A percentile compares a stretch with the other conserved stretches of the same genome.
Conservation (phyloP, 768 basidiomycete genomes). For the Trametes villosa region DNA sequence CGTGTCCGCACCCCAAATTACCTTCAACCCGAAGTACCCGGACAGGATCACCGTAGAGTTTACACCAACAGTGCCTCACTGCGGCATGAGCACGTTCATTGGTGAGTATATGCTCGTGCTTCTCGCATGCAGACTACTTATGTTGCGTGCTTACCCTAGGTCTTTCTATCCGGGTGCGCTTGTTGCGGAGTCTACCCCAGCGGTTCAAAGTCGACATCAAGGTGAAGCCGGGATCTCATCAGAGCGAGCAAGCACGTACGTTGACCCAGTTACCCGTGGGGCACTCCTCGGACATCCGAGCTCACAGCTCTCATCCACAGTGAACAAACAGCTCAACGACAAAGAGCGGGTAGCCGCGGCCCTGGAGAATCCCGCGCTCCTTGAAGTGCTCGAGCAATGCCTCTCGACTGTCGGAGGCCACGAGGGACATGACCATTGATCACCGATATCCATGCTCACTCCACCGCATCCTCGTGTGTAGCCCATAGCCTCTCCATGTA, state of each 20-base stretch:
- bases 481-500: constrained; percentile 6
- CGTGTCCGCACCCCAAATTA: constrained; percentile 87
- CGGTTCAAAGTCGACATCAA: constrained; percentile 95
- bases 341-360: constrained; percentile 98
- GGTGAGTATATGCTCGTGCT: constrained; percentile 29
- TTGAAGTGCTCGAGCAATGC: constrained; percentile 87
- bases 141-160: constrained; percentile 54
- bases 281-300: not conserved
- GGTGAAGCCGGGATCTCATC: constrained; percentile 93
- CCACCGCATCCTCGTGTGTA: not conserved
- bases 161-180: constrained; percentile 91
- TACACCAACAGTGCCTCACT: constrained; percentile 97
- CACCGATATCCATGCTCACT: not conserved
- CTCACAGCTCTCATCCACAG: constrained; percentile 42
- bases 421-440: constrained; percentile 10
- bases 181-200: constrained; percentile 86
- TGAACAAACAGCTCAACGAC: constrained; percentile 98
- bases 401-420: constrained; percentile 40
- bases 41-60: constrained; percentile 87
- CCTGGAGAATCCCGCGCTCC: constrained; percentile 84
- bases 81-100: constrained; percentile 96
- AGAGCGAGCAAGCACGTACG: constrained; percentile 88
- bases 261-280: constrained; percentile 4
- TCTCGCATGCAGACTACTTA: not conserved
- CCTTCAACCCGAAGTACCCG: constrained; percentile 46